A percentile compares a stretch with the other conserved stretches of the same genome.
These are phyloP conservation scores for Colletotrichum destructivum DNA, from an alignment of 2,329 filamentous ascomycete species.

Conservation along the genomic window DNA sequence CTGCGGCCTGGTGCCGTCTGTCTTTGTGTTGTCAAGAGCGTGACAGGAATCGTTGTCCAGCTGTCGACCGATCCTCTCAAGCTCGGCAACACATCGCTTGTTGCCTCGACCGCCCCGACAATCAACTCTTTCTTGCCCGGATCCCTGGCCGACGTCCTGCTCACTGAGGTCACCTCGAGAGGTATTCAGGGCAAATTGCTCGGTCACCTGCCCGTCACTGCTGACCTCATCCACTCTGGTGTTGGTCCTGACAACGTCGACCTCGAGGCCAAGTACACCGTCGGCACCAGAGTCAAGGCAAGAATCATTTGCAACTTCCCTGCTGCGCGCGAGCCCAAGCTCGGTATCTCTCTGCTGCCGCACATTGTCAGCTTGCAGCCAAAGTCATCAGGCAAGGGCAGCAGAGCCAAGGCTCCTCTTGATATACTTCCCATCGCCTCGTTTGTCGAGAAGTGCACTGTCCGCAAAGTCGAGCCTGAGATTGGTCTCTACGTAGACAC, in stretches of 20 bases:
- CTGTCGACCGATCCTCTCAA: conserved; percentile 82
- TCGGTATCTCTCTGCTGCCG: conserved; percentile 91
- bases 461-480: conserved; percentile 83
- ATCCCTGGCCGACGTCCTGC: conserved; percentile 87
- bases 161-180: conserved; percentile 80
- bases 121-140: conserved; percentile 94
- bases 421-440: conserved; percentile 79
- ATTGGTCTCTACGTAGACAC: conserved; percentile 87
- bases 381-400: conserved; percentile 60
- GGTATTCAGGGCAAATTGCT: conserved; percentile 94
- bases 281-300: conserved; percentile 87
- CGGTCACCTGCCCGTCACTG: conserved; percentile 91
- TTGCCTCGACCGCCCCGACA: conserved; percentile 83
- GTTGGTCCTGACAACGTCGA: conserved; percentile 78
- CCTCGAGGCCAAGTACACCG: conserved; percentile 83
- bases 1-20: conserved; percentile 89
- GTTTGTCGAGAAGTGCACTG: conserved; percentile 82
- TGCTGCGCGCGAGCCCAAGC: conserved; percentile 81
- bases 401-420: conserved; percentile 63
- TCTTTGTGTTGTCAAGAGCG: conserved; percentile 83
- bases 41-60: conserved; percentile 88
- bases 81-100: conserved; percentile 76
- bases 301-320: conserved; percentile 92
- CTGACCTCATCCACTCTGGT: conserved; percentile 91
- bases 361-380: conserved; percentile 79